A percentile compares a stretch with the other conserved stretches of the same genome.
Conservation (phyloP, 2,329 filamentous ascomycete genomes). For the Aspergillus calidoustus region DNA sequence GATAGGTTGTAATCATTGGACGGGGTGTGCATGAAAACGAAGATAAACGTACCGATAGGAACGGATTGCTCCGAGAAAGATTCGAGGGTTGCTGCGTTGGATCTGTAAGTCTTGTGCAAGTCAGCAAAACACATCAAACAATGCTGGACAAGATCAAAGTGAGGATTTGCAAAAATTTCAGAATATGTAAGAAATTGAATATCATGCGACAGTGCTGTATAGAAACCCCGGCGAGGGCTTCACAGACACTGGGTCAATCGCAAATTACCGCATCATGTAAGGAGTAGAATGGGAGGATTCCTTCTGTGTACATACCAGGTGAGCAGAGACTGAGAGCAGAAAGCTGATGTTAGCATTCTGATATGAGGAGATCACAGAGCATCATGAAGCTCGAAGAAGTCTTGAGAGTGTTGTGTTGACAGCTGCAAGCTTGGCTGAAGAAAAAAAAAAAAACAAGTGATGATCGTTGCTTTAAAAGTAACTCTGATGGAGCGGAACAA, state of each 20-base stretch:
- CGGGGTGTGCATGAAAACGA: slow-evolving; percentile 28
- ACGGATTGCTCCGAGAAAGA: background rate
- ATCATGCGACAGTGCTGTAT: slow-evolving; percentile 79
- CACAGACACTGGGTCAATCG: slow-evolving; percentile 88
- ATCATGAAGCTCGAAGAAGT: slow-evolving; percentile 11
- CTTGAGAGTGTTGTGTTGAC: background rate
- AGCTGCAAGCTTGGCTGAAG: slow-evolving; percentile 1
- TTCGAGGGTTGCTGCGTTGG: background rate
- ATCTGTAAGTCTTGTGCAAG: slow-evolving; percentile 28
- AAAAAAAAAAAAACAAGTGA: slow-evolving; percentile 29
- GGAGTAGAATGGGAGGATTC: slow-evolving; percentile 12
- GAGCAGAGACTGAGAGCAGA: background rate
- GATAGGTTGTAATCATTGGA: slow-evolving; percentile 69
- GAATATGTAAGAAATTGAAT: slow-evolving; percentile 99
- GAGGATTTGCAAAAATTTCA: slow-evolving; percentile 60
- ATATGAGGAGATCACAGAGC: slow-evolving; percentile 1
- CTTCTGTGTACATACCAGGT: slow-evolving; percentile 30
- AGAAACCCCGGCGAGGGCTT: slow-evolving; percentile 86
- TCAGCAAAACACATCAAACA: slow-evolving; percentile 27
- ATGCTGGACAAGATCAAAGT: background rate
- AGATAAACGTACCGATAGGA: slow-evolving; percentile 31
- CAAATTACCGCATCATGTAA: slow-evolving; percentile 96
- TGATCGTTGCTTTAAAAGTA: slow-evolving; percentile 30
- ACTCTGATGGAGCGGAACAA: slow-evolving; percentile 32
- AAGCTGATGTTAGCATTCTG: background rate